Conservation (phyloP, 192 early-diverging fungal species). For the Linnemannia schmuckeri region DNA sequence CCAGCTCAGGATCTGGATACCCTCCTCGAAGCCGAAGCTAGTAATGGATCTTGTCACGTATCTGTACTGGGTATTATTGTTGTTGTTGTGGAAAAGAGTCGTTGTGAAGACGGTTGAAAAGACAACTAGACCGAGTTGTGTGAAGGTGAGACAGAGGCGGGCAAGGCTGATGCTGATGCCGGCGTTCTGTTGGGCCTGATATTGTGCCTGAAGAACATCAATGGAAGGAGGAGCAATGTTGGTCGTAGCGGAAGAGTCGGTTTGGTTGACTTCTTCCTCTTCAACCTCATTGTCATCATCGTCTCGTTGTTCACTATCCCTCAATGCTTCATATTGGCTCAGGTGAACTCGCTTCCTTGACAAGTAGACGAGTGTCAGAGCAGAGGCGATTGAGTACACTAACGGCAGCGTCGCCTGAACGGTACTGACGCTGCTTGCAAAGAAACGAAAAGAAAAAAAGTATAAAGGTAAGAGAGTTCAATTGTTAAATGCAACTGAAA, state of each 20-base stretch:
- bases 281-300: background rate
- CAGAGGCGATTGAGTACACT: conserved; percentile 27
- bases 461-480: background rate
- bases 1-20: conserved; percentile 20
- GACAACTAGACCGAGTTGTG: conserved; percentile 5
- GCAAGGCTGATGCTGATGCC: conserved; percentile 8
- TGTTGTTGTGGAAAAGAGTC: background rate
- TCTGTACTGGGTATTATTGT: background rate
- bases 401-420: conserved; percentile 21
- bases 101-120: background rate
- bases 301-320: background rate
- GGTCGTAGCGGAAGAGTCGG: background rate
- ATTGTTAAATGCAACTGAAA: background rate
- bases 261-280: background rate
- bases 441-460: background rate
- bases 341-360: conserved; percentile 39
- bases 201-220: conserved; percentile 33
- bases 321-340: conserved; percentile 32
- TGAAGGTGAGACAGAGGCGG: background rate
- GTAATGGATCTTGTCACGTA: background rate
- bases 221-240: background rate
- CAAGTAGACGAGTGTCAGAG: conserved; percentile 21
- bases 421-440: background rate
- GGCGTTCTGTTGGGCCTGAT: conserved; percentile 27
- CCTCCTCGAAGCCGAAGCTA: background rate